Conservation (phyloP, 495 filamentous ascomycete genomes). For the Penicillium malachiteum region DNA sequence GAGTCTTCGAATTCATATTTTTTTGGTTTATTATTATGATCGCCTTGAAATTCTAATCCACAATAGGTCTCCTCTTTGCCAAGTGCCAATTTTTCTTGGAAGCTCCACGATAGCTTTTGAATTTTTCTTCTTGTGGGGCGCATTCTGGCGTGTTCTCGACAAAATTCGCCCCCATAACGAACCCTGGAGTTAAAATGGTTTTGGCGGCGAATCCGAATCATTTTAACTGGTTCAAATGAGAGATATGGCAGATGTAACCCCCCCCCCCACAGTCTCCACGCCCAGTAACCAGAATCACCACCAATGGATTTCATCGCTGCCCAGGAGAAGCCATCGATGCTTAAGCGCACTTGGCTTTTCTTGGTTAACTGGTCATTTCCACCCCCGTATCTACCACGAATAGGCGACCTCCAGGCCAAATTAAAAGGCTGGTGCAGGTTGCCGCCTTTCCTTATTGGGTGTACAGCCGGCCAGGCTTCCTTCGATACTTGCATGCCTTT, state of each 20-base stretch:
- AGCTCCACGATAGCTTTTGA: no score
- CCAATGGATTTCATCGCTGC: background rate
- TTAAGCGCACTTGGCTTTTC: conserved; percentile 2
- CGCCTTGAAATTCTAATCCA: no score
- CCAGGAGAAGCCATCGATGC: background rate
- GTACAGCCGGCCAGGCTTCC: background rate
- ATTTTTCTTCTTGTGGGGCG: no score
- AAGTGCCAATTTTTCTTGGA: no score
- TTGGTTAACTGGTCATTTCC: no score
- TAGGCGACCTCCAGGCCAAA: background rate
- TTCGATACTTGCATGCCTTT: background rate
- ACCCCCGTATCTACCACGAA: background rate
- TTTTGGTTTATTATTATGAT: no score
- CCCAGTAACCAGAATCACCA: background rate
- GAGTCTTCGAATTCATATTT: no score
- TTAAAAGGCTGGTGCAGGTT: no score
- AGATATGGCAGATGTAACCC: background rate
- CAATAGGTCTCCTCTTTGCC: no score
- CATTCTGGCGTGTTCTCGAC: no score
- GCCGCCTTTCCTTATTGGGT: background rate
- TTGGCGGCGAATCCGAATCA: background rate
- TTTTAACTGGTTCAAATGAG: background rate
- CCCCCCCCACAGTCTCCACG: background rate
- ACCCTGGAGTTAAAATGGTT: background rate
- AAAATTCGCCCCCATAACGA: background rate